These are phyloP conservation scores for Fusarium staphyleae DNA, from an alignment of 2,329 filamentous ascomycete species.

Conservation along the genomic window DNA sequence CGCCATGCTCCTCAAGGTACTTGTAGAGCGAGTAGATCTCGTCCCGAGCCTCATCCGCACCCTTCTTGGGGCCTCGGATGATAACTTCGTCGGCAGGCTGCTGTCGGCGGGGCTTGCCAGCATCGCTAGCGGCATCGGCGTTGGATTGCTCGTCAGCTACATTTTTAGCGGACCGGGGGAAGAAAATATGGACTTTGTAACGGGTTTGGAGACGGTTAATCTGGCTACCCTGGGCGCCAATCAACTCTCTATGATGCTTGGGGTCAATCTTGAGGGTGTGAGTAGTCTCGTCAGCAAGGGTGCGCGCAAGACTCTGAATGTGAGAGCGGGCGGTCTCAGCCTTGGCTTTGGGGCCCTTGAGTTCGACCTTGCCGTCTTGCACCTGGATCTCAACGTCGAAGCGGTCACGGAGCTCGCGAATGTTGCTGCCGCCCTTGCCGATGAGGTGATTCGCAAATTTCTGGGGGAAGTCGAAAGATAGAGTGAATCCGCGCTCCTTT, in stretches of 20 bases:
- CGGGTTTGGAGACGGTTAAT: constrained; percentile 92
- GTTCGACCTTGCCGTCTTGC: constrained; percentile 90
- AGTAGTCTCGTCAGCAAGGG: constrained; percentile 89
- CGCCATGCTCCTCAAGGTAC: constrained; percentile 88
- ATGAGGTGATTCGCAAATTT: constrained; percentile 89
- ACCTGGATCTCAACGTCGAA: constrained; percentile 83
- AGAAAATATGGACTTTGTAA: constrained; percentile 95
- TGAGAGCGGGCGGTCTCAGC: constrained; percentile 85
- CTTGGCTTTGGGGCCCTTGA: constrained; percentile 96
- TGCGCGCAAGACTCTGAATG: constrained; percentile 79
- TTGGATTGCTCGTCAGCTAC: constrained; percentile 73
- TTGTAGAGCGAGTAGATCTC: constrained; percentile 89
- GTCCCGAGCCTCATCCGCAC: constrained; percentile 88
- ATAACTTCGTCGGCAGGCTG: constrained; percentile 89
- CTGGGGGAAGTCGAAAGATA: constrained; percentile 91
- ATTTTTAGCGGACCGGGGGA: constrained; percentile 73
- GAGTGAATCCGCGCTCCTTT: constrained; percentile 87
- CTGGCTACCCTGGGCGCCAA: constrained; percentile 84
- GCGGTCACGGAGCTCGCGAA: constrained; percentile 69
- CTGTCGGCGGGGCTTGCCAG: constrained; percentile 69
- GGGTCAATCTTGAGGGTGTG: constrained; percentile 89
- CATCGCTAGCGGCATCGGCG: constrained; percentile 73
- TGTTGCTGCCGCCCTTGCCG: constrained; percentile 71
- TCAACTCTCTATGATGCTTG: constrained; percentile 92
- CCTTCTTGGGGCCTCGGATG: constrained; percentile 89